Conservation (phyloP, 306 rosid genomes). For the Begonia peltatifolia region DNA sequence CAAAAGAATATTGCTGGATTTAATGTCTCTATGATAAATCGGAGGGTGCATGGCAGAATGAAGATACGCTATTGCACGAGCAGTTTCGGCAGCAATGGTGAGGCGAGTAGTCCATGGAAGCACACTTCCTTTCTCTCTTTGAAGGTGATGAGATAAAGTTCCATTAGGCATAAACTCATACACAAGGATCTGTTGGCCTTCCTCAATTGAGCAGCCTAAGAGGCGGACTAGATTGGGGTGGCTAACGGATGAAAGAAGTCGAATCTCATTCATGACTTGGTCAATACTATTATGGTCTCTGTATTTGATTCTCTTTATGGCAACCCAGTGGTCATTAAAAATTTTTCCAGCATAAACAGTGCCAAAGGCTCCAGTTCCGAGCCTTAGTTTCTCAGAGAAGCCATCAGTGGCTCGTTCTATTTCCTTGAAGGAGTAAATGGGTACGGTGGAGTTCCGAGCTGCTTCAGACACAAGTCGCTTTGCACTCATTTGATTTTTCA, state of each 20-base stretch:
- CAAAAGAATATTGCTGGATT: conserved; percentile 80
- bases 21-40: conserved; percentile 90
- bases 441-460: conserved; percentile 67
- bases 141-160: conserved; percentile 78
- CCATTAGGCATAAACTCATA: conserved; percentile 92
- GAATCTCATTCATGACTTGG: conserved; percentile 94
- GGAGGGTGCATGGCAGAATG: conserved; percentile 83
- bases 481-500: conserved; percentile 45
- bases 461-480: conserved; percentile 65
- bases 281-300: conserved; percentile 74
- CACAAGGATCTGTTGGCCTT: conserved; percentile 83
- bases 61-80: conserved; percentile 81
- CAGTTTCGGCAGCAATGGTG: conserved; percentile 82
- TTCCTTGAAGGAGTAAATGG: conserved; percentile 63
- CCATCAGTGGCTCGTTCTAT: conserved; percentile 63
- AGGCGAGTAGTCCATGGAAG: conserved; percentile 86
- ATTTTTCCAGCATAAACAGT: conserved; percentile 83
- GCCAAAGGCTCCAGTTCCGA: conserved; percentile 94
- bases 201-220: conserved; percentile 86
- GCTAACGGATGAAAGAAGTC: conserved; percentile 86
- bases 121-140: conserved; percentile 46
- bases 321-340: conserved; percentile 66
- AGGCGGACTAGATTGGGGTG: conserved; percentile 89
- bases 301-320: conserved; percentile 66
- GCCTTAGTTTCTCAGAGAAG: conserved; percentile 61